A percentile compares a stretch with the other conserved stretches of the same genome.
phyloP scores from a whole-genome alignment of 225 moss, liverwort and hornwort genomes.

The Rhytidiadelphus loreus region DNA sequence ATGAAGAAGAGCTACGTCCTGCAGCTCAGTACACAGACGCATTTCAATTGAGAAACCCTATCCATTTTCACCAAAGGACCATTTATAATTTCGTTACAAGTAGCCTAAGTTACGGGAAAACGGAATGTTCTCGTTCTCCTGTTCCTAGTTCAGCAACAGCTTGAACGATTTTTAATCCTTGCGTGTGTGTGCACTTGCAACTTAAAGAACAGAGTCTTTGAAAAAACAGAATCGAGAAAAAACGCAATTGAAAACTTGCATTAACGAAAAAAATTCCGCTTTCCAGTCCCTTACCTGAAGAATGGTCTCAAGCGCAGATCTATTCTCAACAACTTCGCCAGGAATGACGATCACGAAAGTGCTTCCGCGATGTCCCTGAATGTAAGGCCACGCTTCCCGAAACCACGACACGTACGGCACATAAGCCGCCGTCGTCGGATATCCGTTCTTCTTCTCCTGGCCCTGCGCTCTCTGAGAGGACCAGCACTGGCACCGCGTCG shows the following conservation, averaged over 20 bases:
- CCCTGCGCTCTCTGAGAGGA: slow-evolving; percentile 8
- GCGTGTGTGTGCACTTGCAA: too few species aligned
- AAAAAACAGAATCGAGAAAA: background rate
- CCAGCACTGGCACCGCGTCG: slow-evolving; percentile 24
- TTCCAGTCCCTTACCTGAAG: slow-evolving; percentile 39
- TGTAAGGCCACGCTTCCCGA: slow-evolving; percentile 82
- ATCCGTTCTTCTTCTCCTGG: slow-evolving; percentile 15
- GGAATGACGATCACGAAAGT: slow-evolving; percentile 83
- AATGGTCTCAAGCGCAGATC: slow-evolving; percentile 55
- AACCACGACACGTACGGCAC: slow-evolving; percentile 68
- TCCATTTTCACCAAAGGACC: background rate
- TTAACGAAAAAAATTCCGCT: background rate
- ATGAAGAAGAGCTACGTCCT: slow-evolving; percentile 74
- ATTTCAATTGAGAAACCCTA: background rate
- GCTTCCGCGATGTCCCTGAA: slow-evolving; percentile 72
- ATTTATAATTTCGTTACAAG: background rate
- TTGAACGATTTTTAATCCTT: background rate
- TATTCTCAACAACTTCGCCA: slow-evolving; percentile 70
- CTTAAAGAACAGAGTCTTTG: background rate
- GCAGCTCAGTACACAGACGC: background rate
- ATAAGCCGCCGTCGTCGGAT: background rate
- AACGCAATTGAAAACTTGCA: background rate
- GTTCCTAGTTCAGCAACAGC: background rate
- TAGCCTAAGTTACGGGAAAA: background rate
- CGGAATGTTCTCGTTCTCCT: background rate